Evolutionary conservation across 2,329 filamentous ascomycete genomes (phyloP), one percentile per base, ranked within the genome.

Genomic region (Penicillium rolfsii): DNA sequence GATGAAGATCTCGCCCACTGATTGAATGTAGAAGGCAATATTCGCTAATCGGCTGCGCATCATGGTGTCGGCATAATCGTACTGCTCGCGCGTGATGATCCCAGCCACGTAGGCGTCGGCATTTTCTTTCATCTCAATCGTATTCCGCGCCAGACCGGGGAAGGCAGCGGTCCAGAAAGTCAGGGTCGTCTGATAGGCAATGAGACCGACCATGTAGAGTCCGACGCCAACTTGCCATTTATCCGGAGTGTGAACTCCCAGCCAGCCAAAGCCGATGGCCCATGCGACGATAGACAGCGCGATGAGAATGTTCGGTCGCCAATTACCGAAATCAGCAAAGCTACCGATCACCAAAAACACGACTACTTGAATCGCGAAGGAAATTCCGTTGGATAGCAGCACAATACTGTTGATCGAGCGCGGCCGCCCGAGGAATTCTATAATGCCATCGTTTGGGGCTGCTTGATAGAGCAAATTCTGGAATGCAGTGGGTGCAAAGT

Each of bases 151-250:
- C 7, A 87, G 74, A 0, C 83, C 80, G 3, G 85, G 84, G 59
- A 87, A 87, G 0, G 87, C 86, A 0, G 88, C 87, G 0, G 86
- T 88, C 86, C 87, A 90, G 71, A 89, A 90, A 0, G 87, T 89
- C 52, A 89, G 77, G 0, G 85, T 87, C 2, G 88, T 83, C 73
- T 89, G 87, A 66, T 89, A 90, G 1, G 84, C 83, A 63, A 90
- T 87, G 45, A 89, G 63, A 35, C 87, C 87, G 16, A 89, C 82
- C 58, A 90, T 87, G 71, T 90, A 90, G 16, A 91, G 72, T 0
- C 83, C 87, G 0, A 85, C 81, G 0, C 79, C 88, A 8, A 82
- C 76, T 52, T 83, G 79, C 88, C 88, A 91, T 70, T 87, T 79
- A 3, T 81, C 77, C 16, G 82, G 74, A 0, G 81, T 83, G 60